Conservation (phyloP, 768 basidiomycete genomes). For the Calocybe cyanea region DNA sequence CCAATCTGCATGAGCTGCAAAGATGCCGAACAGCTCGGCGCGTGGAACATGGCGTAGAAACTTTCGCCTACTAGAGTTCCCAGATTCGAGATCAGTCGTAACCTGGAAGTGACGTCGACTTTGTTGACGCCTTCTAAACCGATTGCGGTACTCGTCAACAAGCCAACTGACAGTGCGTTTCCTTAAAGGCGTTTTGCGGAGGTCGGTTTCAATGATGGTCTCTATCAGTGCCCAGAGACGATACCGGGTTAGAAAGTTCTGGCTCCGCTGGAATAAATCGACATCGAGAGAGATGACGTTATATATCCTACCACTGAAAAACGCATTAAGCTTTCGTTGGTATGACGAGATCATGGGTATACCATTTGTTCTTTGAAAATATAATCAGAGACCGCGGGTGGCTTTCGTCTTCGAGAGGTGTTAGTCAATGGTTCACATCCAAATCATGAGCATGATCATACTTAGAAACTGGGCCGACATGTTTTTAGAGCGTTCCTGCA, state of each 20-base stretch:
- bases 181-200: conserved; percentile 24
- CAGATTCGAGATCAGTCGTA: conserved; percentile 25
- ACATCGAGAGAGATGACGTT: conserved; percentile 44
- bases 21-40: conserved; percentile 46
- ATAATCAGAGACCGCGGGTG: conserved; percentile 17
- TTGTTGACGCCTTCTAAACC: conserved; percentile 21
- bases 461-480: conserved; percentile 38
- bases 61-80: conserved; percentile 26
- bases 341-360: not conserved
- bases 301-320: conserved; percentile 37
- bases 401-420: conserved; percentile 7
- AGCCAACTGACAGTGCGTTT: conserved; percentile 49
- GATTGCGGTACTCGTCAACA: conserved; percentile 35
- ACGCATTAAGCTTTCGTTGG: not conserved
- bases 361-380: conserved; percentile 19
- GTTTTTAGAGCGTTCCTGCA: conserved; percentile 26
- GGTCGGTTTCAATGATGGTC: conserved; percentile 35
- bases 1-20: conserved; percentile 60
- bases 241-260: conserved; percentile 50
- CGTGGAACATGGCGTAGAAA: conserved; percentile 44
- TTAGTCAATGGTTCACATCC: not conserved
- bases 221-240: conserved; percentile 44
- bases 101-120: conserved; percentile 32
- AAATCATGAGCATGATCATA: conserved; percentile 18
- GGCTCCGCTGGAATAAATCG: conserved; percentile 35